phyloP scores from a whole-genome alignment of 2,329 filamentous ascomycete genomes.

The Neonectria magnoliae region DNA sequence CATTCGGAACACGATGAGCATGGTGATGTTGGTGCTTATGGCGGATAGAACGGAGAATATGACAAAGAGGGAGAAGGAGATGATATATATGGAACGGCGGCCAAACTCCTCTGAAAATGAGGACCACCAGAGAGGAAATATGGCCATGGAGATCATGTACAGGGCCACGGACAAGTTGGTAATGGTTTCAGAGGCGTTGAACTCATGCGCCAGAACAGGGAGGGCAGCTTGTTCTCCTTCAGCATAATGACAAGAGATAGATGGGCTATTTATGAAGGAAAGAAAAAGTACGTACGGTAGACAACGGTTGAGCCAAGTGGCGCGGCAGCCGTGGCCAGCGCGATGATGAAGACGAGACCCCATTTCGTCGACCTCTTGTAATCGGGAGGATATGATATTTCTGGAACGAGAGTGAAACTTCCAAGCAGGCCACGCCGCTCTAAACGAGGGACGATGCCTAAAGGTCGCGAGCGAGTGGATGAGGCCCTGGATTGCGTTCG shows the following conservation, averaged over 20 bases:
- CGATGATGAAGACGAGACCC: conserved; percentile 82
- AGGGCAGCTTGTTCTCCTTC: conserved; percentile 67
- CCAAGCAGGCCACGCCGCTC: conserved; percentile 77
- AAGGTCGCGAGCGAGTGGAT: conserved; percentile 51
- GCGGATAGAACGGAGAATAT: conserved; percentile 77
- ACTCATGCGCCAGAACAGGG: conserved; percentile 67
- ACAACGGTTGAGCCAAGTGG: conserved; percentile 88
- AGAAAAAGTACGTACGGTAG: conserved; percentile 68
- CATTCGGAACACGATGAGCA: conserved; percentile 82
- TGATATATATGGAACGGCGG: conserved; percentile 80
- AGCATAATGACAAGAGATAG: neutral
- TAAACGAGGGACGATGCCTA: conserved; percentile 54
- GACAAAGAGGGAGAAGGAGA: conserved; percentile 77
- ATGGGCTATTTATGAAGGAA: neutral
- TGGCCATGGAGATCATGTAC: conserved; percentile 85
- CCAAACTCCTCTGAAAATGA: conserved; percentile 80
- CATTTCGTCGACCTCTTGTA: conserved; percentile 83
- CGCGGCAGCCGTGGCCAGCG: conserved; percentile 78
- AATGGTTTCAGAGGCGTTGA: conserved; percentile 71
- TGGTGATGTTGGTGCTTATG: conserved; percentile 73
- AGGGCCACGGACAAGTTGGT: conserved; percentile 81
- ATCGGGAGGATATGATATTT: conserved; percentile 79
- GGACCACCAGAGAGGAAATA: conserved; percentile 89
- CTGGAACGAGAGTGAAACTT: conserved; percentile 76
- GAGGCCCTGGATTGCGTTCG: conserved; percentile 49